Evolutionary conservation across 2,329 filamentous ascomycete genomes (phyloP).

Genomic region (Alternaria arbusti): DNA sequence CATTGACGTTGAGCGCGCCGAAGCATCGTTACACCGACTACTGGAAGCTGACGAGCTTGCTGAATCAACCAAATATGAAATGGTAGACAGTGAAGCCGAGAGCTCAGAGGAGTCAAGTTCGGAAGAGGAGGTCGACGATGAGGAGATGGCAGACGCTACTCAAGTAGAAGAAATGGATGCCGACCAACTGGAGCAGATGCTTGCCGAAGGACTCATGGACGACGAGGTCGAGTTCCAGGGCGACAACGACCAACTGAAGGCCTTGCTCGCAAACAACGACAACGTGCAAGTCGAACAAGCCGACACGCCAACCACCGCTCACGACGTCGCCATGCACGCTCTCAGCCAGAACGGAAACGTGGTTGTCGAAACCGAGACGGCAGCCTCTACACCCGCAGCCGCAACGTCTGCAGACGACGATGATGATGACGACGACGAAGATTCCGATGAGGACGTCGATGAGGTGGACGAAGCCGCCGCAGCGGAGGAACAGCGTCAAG

Average conservation of each 20-base stretch:
- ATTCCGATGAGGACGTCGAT: slow-evolving; percentile 53
- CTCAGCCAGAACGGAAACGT: slow-evolving; percentile 36
- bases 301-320: slow-evolving; percentile 43
- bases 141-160: slow-evolving; percentile 50
- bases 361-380: slow-evolving; percentile 38
- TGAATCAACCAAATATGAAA: slow-evolving; percentile 64
- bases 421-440: slow-evolving; percentile 53
- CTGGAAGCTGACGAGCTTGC: slow-evolving; percentile 71
- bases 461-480: slow-evolving; percentile 57
- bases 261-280: slow-evolving; percentile 30
- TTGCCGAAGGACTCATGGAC: slow-evolving; percentile 46
- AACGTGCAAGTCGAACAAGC: slow-evolving; percentile 42
- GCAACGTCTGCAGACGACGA: slow-evolving; percentile 50
- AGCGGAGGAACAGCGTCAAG: slow-evolving; percentile 52
- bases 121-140: slow-evolving; percentile 49
- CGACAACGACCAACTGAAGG: slow-evolving; percentile 40
- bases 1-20: slow-evolving; percentile 83
- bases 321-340: slow-evolving; percentile 49
- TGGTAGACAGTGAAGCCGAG: slow-evolving; percentile 56
- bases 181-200: slow-evolving; percentile 45
- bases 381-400: slow-evolving; percentile 39
- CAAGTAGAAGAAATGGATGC: slow-evolving; percentile 48
- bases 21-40: slow-evolving; percentile 77
- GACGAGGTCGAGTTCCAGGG: slow-evolving; percentile 41
- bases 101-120: slow-evolving; percentile 49